Evolutionary conservation across 2,329 filamentous ascomycete species (phyloP), one percentile per base, ranked within the genome.

Genomic region (Hymenoscyphus linearis): DNA sequence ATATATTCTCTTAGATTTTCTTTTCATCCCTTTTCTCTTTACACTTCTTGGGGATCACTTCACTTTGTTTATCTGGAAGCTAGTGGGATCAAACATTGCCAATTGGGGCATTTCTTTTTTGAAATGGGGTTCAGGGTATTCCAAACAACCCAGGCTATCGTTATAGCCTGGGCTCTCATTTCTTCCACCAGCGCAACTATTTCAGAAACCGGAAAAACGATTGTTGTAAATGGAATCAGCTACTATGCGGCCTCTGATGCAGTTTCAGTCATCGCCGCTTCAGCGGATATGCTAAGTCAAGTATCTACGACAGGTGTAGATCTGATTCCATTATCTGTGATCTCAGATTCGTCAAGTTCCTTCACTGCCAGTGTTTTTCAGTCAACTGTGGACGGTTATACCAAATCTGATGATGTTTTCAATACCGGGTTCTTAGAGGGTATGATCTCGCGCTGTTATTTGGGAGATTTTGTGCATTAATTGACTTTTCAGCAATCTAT

Each of bases 161-260:
- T 61, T 58, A 22, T 50, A 35, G 44, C 44, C 7, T 27, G 65
- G 16, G 50, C 55, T 9, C 55, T 62, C 7, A 55, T 55, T 40
- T 31, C 44, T 37, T 35, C 40, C n/a, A 54, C 52, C 2, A 50
- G 26, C 50, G 64, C 65, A 25, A 22, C 57, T 2, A 55, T 62
- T 13, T 61, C 63, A n/a, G 55, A 60, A 22, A 27, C 60, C 22
- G 65, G 66, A 14, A 62, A 61, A 6, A 65, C 64, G 14, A 31
- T 69, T 12, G 57, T 64, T 54, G 64, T 75, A 9, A 69, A 75
- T 68, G 70, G 69, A 2, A 71, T 73, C 25, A 65, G 59, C n/a
- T 75, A 74, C 57, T 74, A 72, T 64, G 64, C 68, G 55, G 64
- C 68, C 55, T 64, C 67, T 37, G 47, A 64, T 14, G 18, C 63